These are phyloP conservation scores for Amanita pseudoporphyria DNA, from an alignment of 768 basidiomycete genomes.

Conservation along the genomic window DNA sequence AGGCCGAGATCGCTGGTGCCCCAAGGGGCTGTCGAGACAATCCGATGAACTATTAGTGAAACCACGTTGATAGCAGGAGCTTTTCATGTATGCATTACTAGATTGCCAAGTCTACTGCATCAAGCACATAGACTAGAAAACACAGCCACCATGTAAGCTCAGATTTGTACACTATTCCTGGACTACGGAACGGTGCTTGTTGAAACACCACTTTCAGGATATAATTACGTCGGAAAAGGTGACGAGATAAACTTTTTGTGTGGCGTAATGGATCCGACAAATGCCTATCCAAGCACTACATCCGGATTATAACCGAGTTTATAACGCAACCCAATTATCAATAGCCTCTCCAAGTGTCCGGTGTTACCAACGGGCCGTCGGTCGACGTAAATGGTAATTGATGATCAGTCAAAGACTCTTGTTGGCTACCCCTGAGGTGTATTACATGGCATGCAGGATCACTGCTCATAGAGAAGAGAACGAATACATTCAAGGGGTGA, in stretches of 20 bases:
- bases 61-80: conserved; percentile 56
- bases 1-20: conserved; percentile 80
- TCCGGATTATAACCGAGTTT: conserved; percentile 70
- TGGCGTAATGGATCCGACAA: conserved; percentile 78
- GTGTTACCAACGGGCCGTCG: conserved; percentile 56
- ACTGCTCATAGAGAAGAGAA: conserved; percentile 69
- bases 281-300: conserved; percentile 71
- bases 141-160: conserved; percentile 77
- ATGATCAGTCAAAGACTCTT: conserved; percentile 18
- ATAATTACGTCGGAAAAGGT: conserved; percentile 14
- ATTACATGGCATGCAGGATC: conserved; percentile 52
- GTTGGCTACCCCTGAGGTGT: conserved; percentile 36
- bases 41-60: conserved; percentile 61
- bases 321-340: conserved; percentile 53
- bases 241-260: conserved; percentile 46
- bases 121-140: conserved; percentile 76
- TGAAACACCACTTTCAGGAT: background rate
- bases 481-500: conserved; percentile 37
- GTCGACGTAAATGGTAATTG: conserved; percentile 40
- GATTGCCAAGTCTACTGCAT: background rate
- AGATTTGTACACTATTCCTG: conserved; percentile 74
- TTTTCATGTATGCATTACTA: background rate
- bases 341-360: conserved; percentile 46
- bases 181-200: conserved; percentile 57
- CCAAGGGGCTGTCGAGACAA: conserved; percentile 80